A percentile compares a stretch with the other conserved stretches of the same genome.
Conservation (phyloP, 1,139 yeast species). For the Arxiozyma slooffiae region DNA sequence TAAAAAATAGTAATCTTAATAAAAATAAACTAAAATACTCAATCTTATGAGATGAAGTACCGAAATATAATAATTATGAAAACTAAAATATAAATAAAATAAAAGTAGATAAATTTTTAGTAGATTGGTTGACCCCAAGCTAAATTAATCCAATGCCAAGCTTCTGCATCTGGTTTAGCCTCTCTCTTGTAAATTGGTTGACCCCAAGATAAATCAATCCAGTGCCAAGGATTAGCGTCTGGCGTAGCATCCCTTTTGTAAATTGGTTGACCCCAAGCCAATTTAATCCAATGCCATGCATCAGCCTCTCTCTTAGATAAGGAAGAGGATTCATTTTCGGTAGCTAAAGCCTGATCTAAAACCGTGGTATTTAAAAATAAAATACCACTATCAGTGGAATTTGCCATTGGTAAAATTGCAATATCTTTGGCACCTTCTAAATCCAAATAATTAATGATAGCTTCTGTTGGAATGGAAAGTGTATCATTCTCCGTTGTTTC, state of each 20-base stretch:
- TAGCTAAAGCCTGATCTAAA: constrained; percentile 14
- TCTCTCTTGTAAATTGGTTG: constrained; percentile 15
- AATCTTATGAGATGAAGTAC: background rate
- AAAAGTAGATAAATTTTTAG: constrained; percentile 6
- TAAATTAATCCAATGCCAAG: constrained; percentile 26
- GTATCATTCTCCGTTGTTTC: constrained; percentile 7
- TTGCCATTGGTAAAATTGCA: constrained; percentile 21
- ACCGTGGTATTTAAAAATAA: constrained; percentile 26
- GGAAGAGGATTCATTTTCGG: constrained; percentile 7
- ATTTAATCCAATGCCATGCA: constrained; percentile 23
- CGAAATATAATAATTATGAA: too few species aligned
- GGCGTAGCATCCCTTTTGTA: constrained; percentile 23
- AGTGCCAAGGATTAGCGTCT: constrained; percentile 19
- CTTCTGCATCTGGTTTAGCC: constrained; percentile 19
- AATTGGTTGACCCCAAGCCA: constrained; percentile 14
- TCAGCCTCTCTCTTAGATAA: constrained; percentile 21
- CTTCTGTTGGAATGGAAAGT: constrained; percentile 22
- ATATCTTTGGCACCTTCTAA: constrained; percentile 21
- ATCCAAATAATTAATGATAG: constrained; percentile 24
- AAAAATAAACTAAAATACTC: too few species aligned
- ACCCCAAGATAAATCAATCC: constrained; percentile 16
- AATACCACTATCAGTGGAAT: constrained; percentile 22
- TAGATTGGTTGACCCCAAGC: constrained; percentile 24
- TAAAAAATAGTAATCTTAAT: too few species aligned
- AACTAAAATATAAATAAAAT: too few species aligned